These are phyloP conservation scores for Flaveria robusta DNA, from an alignment of 129 eudicot genomes.

Conservation along the genomic window DNA sequence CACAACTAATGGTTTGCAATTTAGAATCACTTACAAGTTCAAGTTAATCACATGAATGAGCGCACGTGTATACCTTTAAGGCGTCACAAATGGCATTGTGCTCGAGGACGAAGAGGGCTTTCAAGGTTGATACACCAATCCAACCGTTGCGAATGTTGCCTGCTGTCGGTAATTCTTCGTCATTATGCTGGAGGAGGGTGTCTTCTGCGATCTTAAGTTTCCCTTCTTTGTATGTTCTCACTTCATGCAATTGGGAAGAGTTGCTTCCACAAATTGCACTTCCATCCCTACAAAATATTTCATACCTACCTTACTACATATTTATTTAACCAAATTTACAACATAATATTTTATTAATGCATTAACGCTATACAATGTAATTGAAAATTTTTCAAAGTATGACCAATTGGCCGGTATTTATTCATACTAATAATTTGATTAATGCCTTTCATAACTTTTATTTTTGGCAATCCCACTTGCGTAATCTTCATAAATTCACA, in stretches of 20 bases:
- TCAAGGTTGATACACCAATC: slow-evolving; percentile 55
- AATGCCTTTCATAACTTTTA: too few relatives aligned
- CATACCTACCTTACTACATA: neutral
- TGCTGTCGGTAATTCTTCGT: slow-evolving; percentile 34
- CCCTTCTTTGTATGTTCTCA: slow-evolving; percentile 55
- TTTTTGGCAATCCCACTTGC: too few relatives aligned
- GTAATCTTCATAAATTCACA: too few relatives aligned
- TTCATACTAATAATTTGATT: too few relatives aligned
- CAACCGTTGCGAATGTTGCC: slow-evolving; percentile 58
- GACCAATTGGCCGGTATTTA: too few relatives aligned
- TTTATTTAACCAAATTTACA: too few relatives aligned
- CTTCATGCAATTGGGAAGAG: slow-evolving; percentile 26
- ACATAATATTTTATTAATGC: too few relatives aligned
- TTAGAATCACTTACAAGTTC: neutral
- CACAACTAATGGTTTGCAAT: neutral
- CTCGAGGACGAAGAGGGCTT: slow-evolving; percentile 57
- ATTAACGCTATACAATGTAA: too few relatives aligned
- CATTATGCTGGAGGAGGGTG: slow-evolving; percentile 43
- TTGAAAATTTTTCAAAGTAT: too few relatives aligned
- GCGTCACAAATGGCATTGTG: slow-evolving; percentile 65
- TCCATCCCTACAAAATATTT: slow-evolving; percentile 47
- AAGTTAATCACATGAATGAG: neutral
- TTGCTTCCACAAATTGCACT: slow-evolving; percentile 52
- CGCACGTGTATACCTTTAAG: slow-evolving; percentile 38
- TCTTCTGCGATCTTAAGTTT: slow-evolving; percentile 48